Percentiles rank a stretch among this genome's conserved stretches.
These are phyloP conservation scores for Diaporthe aspalathi DNA, from an alignment of 2,329 filamentous ascomycete genomes.

Conservation along the genomic window DNA sequence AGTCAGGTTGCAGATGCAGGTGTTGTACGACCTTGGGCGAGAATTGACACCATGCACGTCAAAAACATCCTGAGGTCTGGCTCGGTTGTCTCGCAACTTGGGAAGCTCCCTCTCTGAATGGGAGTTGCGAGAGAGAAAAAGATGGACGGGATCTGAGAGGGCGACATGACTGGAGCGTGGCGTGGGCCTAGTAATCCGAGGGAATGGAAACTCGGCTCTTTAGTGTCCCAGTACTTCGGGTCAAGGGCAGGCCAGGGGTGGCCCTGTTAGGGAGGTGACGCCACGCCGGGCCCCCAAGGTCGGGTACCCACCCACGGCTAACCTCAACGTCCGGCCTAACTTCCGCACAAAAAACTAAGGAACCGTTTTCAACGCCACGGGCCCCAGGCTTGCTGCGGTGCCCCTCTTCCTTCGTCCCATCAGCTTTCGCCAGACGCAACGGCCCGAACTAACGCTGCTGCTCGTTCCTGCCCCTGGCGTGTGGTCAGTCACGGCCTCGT, in stretches of 20 bases:
- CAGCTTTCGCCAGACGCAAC: slow-evolving; percentile 1
- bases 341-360: slow-evolving; percentile 14
- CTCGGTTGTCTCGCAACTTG: background rate
- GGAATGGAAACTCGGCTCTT: slow-evolving; percentile 30
- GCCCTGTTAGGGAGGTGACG: slow-evolving; percentile 29
- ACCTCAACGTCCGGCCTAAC: slow-evolving; percentile 25
- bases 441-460: slow-evolving; percentile 22
- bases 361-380: slow-evolving; percentile 11
- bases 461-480: background rate
- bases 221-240: slow-evolving; percentile 30
- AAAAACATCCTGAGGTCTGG: background rate
- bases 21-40: background rate
- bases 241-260: slow-evolving; percentile 25
- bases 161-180: slow-evolving; percentile 5
- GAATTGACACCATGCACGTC: background rate
- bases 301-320: slow-evolving; percentile 28
- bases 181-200: slow-evolving; percentile 30
- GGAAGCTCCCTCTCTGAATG: background rate
- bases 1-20: slow-evolving; percentile 17
- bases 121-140: background rate
- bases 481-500: background rate
- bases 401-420: slow-evolving; percentile 8
- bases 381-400: background rate
- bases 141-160: background rate
- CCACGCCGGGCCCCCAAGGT: slow-evolving; percentile 11